phyloP scores from a whole-genome alignment of 1,284 basidiomycete genomes.

The Pseudozyma pruni region DNA sequence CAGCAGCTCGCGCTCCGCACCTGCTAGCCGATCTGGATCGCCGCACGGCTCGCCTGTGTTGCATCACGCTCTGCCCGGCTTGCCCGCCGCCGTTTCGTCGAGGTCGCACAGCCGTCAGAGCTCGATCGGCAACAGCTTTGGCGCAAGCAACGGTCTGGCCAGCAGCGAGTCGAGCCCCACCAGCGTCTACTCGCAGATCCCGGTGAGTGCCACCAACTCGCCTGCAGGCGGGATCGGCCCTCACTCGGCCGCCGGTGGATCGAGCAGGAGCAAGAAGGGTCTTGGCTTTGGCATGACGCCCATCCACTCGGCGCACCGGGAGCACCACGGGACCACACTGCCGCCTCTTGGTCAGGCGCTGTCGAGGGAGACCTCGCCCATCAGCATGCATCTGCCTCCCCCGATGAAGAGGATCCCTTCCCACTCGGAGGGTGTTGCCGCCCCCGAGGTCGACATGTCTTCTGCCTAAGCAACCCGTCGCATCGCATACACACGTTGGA shows the following conservation, averaged over 20 bases:
- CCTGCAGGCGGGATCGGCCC: constrained; percentile 30
- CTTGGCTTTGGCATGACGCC: constrained; percentile 46
- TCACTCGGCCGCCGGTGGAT: not conserved
- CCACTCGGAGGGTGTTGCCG: constrained; percentile 15
- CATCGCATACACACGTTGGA: too few relatives aligned
- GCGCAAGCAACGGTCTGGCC: constrained; percentile 18
- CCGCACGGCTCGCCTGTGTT: constrained; percentile 51
- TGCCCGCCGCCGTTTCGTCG: constrained; percentile 27
- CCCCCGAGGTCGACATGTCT: constrained; percentile 42
- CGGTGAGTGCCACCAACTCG: constrained; percentile 35
- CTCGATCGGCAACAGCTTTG: constrained; percentile 45
- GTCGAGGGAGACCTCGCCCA: constrained; percentile 35
- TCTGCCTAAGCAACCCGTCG: constrained; percentile 13
- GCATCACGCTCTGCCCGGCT: constrained; percentile 14
- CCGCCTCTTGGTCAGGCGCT: constrained; percentile 44
- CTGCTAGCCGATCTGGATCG: constrained; percentile 48
- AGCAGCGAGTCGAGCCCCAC: constrained; percentile 49
- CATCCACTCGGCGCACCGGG: constrained; percentile 40
- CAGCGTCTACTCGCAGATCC: constrained; percentile 42
- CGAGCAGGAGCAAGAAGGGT: constrained; percentile 26
- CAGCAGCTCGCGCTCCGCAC: constrained; percentile 55
- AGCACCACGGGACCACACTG: constrained; percentile 31
- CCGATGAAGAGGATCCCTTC: constrained; percentile 40
- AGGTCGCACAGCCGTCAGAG: constrained; percentile 52
- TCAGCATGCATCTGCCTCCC: constrained; percentile 46